Conservation (phyloP, 2,329 filamentous ascomycete species). For the Xylariaceae sp. region DNA sequence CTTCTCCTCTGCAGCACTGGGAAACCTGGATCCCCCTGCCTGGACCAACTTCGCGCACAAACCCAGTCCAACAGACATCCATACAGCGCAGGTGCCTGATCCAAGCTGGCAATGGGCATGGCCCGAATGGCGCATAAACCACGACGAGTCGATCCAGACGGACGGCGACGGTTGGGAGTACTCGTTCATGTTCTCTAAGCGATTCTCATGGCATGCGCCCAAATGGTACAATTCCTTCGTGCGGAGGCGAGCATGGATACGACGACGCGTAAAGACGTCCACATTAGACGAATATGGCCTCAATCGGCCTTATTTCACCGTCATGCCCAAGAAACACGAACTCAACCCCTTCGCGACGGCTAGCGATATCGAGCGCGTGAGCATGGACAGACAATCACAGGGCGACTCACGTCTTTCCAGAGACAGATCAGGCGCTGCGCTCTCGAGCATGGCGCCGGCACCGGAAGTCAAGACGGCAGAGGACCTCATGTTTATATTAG, state of each 20-base stretch:
- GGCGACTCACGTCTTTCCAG: slow-evolving; percentile 29
- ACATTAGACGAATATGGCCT: slow-evolving; percentile 57
- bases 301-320: slow-evolving; percentile 73
- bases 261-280: slow-evolving; percentile 65
- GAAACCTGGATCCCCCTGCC: slow-evolving; percentile 76
- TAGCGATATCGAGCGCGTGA: slow-evolving; percentile 33
- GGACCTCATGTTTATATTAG: slow-evolving; percentile 63
- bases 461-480: slow-evolving; percentile 57
- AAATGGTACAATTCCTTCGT: slow-evolving; percentile 95
- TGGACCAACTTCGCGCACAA: slow-evolving; percentile 73
- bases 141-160: slow-evolving; percentile 63
- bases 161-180: slow-evolving; percentile 97
- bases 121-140: slow-evolving; percentile 58
- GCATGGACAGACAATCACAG: slow-evolving; percentile 26
- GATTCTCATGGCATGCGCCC: slow-evolving; percentile 80
- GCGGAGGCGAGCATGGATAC: slow-evolving; percentile 80
- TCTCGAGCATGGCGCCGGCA: slow-evolving; percentile 30
- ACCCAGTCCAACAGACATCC: slow-evolving; percentile 60
- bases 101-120: slow-evolving; percentile 90
- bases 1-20: slow-evolving; percentile 81
- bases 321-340: slow-evolving; percentile 47
- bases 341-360: slow-evolving; percentile 38
- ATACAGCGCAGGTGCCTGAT: slow-evolving; percentile 87
- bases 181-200: slow-evolving; percentile 74
- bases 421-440: slow-evolving; percentile 33